phyloP scores from a whole-genome alignment of 805 yeast species.

The Candida sphagnicola region DNA sequence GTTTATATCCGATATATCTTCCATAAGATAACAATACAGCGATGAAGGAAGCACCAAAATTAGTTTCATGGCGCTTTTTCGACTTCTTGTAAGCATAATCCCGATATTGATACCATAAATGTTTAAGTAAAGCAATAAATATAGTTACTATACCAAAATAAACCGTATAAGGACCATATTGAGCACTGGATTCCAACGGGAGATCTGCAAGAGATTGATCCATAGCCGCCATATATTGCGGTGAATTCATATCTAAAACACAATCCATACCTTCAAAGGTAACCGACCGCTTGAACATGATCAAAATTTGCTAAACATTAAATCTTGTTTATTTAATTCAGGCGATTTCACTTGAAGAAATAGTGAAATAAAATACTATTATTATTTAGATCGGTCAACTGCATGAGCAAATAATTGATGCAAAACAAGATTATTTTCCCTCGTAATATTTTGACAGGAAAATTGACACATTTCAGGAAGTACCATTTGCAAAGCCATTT shows the following conservation, averaged over 20 bases:
- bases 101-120: slow-evolving; percentile 21
- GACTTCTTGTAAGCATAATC: slow-evolving; percentile 17
- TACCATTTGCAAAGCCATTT: too few species aligned
- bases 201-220: slow-evolving; percentile 26
- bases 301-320: not conserved
- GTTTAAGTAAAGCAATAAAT: slow-evolving; percentile 29
- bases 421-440: slow-evolving; percentile 1
- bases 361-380: too few species aligned
- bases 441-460: not conserved
- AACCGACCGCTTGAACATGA: slow-evolving; percentile 12
- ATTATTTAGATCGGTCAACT: too few species aligned
- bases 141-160: slow-evolving; percentile 39
- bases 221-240: slow-evolving; percentile 15
- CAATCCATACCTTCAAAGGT: slow-evolving; percentile 37
- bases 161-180: slow-evolving; percentile 35
- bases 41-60: slow-evolving; percentile 18
- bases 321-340: too few species aligned
- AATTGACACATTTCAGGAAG: too few species aligned
- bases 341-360: too few species aligned
- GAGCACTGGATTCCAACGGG: slow-evolving; percentile 22
- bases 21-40: slow-evolving; percentile 30
- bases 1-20: slow-evolving; percentile 32
- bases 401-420: slow-evolving; percentile 1
- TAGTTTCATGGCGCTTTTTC: slow-evolving; percentile 4
- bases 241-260: slow-evolving; percentile 24